Conservation (phyloP, 108 stramenopile genomes). For the Nitzschia putrida region DNA sequence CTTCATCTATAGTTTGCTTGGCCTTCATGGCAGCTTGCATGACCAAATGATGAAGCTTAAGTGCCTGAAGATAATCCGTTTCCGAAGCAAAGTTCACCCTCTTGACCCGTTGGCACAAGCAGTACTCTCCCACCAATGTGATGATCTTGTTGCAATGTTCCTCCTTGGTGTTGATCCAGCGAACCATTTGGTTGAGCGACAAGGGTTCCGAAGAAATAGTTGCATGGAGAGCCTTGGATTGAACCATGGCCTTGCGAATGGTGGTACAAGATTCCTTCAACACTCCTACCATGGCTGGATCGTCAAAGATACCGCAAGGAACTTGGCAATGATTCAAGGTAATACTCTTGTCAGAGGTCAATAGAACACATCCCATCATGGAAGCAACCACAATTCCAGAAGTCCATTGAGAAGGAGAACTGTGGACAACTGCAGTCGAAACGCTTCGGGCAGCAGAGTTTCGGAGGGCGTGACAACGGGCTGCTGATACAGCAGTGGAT, state of each 20-base stretch:
- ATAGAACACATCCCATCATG: background rate
- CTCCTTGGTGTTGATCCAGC: constrained; percentile 84
- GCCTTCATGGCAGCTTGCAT: constrained; percentile 83
- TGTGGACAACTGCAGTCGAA: no score
- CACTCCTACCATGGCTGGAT: constrained; percentile 68
- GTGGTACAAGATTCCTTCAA: constrained; percentile 57
- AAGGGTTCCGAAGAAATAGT: constrained; percentile 47
- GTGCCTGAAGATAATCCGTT: constrained; percentile 66
- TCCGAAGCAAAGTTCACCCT: constrained; percentile 60
- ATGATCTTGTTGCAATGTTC: constrained; percentile 77
- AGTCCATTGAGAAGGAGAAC: no score
- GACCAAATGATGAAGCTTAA: constrained; percentile 73
- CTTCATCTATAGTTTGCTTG: constrained; percentile 71
- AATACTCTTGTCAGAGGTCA: background rate
- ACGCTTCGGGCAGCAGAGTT: no score
- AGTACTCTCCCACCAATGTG: constrained; percentile 65
- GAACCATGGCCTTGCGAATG: constrained; percentile 76
- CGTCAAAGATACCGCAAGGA: constrained; percentile 85
- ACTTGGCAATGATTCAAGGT: constrained; percentile 64
- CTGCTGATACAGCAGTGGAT: no score
- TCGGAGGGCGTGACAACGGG: no score
- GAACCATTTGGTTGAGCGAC: constrained; percentile 73
- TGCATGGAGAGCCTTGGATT: constrained; percentile 58
- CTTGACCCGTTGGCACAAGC: constrained; percentile 82
- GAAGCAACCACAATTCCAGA: background rate